Base-by-base conservation (phyloP, 2,329 filamentous ascomycete species). In the Pseudocercospora crystallina region DNA sequence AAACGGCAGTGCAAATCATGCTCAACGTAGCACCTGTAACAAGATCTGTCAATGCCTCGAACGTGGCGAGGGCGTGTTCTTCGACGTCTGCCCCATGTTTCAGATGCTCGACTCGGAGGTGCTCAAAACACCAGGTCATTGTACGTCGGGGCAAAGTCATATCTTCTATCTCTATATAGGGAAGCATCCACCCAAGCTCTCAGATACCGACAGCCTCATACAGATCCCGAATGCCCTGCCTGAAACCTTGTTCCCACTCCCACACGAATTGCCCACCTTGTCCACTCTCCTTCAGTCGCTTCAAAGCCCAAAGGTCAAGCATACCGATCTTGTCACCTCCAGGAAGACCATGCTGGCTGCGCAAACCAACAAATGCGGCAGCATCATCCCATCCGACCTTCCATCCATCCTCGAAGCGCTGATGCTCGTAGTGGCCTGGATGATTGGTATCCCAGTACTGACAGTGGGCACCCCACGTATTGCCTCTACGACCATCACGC, bases 251-350 rank as follows among this genome's bases (percentile, higher is more conserved):
- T 61, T 78, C 76, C 59, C 72, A 80, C 60, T 78, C 72, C 76
- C 77, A 79, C n/a, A 75, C 70, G 53, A 71, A 73, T 13, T 68
- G 67, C 8, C 75, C 75, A 33, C 69, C 68, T 55, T 77, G 73
- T 2, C 76, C 76, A 50, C 72, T 74, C 56, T 83, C 79, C 30
- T 72, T 59, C 35, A 83, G 65, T 31, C 81, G 73, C 66, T 80
- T 82, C 62, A 78, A 66, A 11, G 77, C 65, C 81, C 81, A 84
- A n/a, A 82, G 57, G 51, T 84, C 80, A 35, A 81, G 53, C 63
- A 75, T 77, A 7, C 80, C 80, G 65, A 84, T 80, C 60, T 70
- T 77, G 61, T 82, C 80, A 5, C 68, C 76, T 1, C 72, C 73
- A 4, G 64, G 61, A 13, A 73, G 48, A 2, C 61, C 58, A 1